Base-by-base conservation (phyloP, 176 grass and related monocot genomes). In the Aegilops tauschii region DNA sequence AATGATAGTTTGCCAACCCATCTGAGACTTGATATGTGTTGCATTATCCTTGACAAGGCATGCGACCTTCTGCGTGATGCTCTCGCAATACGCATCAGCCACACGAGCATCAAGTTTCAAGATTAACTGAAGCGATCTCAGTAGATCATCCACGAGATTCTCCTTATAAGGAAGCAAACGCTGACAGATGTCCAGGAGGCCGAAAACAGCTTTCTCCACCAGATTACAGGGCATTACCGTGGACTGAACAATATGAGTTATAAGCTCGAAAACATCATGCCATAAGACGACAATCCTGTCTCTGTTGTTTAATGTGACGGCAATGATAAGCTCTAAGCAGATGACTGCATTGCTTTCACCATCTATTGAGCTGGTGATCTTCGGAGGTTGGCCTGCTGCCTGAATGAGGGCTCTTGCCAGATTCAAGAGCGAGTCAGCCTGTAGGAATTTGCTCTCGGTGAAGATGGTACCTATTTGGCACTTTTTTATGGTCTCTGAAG, bases 41-140 rank as follows among this genome's bases (percentile, higher is more conserved):
- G 92, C 97, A 74, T 96, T 98, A 28, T 89, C 94, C 85, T 98
- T 98, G 30, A 96, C 92, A 81, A 98, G 77, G 10, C 87, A 79
- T 12, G 85, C 89, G 65, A 98, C 94, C 87, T 98, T 92, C 77
- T 90, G 84, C 25, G 93, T 98, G 39, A 98, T 98, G 68, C 94
- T 96, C 65, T 94, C 97, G 83, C 97, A 98, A 61, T 96, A 98
- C 45, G 93, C 97, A 96, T 98, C 97, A 49, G 97, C 97, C 52
- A 98, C 97, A 88, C 97, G 97, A 20, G 97, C 97, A 88, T 98
- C 97, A 66, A 98, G 94, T 85, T 93, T 98, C 66, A 96, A 52
- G 79, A 98, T 90, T 30, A 98, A 63, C 82, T 98, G 94, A 36
- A 98, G 69, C 1, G 97, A 96, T 63, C 78, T 90, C 76, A 98